These are phyloP conservation scores for Fusarium ramigenum DNA, from an alignment of 2,329 filamentous ascomycete species.

Conservation along the genomic window DNA sequence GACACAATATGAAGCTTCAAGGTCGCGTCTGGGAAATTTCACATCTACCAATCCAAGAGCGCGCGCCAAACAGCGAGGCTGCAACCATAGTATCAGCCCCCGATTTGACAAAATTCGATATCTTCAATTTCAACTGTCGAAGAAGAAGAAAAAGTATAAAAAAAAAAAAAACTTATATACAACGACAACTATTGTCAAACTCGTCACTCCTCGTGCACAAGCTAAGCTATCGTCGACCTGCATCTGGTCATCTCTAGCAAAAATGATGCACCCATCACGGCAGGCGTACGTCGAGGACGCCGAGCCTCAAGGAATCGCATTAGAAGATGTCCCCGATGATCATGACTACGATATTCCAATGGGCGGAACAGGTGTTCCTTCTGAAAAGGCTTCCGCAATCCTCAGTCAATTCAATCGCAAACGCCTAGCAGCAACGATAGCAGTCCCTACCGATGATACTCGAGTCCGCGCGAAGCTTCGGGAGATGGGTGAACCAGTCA, in stretches of 20 bases:
- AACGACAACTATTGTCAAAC: neutral
- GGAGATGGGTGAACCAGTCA: slow-evolving; percentile 91
- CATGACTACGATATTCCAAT: slow-evolving; percentile 85
- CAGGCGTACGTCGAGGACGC: slow-evolving; percentile 94
- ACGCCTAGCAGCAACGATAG: slow-evolving; percentile 85
- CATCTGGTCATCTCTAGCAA: slow-evolving; percentile 36
- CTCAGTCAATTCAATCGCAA: slow-evolving; percentile 91
- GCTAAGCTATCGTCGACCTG: neutral
- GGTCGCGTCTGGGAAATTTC: slow-evolving; percentile 39
- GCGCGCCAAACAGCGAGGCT: slow-evolving; percentile 23
- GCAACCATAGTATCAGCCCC: slow-evolving; percentile 1
- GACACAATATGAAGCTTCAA: slow-evolving; percentile 10
- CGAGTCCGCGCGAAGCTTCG: slow-evolving; percentile 83
- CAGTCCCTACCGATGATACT: slow-evolving; percentile 92
- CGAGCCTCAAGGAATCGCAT: slow-evolving; percentile 61
- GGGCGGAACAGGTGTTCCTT: slow-evolving; percentile 70
- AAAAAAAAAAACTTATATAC: no score
- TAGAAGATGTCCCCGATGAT: slow-evolving; percentile 69
- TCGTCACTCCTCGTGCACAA: neutral
- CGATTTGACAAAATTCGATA: neutral
- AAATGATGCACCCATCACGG: slow-evolving; percentile 84
- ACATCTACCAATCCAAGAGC: slow-evolving; percentile 30
- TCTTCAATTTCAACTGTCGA: neutral
- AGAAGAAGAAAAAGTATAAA: neutral
- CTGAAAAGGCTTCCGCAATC: slow-evolving; percentile 86